Percentiles rank a stretch among this genome's conserved stretches.
phyloP scores from a whole-genome alignment of 345 rosid genomes.

The Adansonia digitata region DNA sequence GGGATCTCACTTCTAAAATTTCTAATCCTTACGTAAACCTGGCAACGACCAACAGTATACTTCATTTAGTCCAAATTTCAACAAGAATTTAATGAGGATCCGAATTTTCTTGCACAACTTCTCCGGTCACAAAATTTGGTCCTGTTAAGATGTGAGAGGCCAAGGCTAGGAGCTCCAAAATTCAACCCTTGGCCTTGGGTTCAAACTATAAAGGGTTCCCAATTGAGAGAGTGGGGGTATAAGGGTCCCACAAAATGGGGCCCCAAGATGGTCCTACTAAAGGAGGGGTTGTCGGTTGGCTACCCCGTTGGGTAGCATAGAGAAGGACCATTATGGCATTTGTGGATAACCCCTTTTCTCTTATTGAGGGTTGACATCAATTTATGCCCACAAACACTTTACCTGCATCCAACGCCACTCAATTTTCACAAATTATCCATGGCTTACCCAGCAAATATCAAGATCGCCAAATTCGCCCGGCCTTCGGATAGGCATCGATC shows the following conservation, averaged over 20 bases:
- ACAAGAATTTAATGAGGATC: slow-evolving; percentile 1
- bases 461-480: slow-evolving; percentile 18
- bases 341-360: slow-evolving; percentile 24
- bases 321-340: slow-evolving; percentile 32
- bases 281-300: slow-evolving; percentile 59
- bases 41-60: no score
- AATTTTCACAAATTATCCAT: slow-evolving; percentile 8
- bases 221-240: slow-evolving; percentile 11
- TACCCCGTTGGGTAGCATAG: slow-evolving; percentile 62
- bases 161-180: not conserved
- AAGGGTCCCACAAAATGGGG: slow-evolving; percentile 32
- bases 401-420: slow-evolving; percentile 10
- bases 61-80: no score
- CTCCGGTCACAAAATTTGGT: not conserved
- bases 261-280: slow-evolving; percentile 31
- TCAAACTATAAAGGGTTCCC: not conserved
- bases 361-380: slow-evolving; percentile 49
- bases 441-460: slow-evolving; percentile 6
- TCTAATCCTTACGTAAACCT: no score
- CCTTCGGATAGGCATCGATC: slow-evolving; percentile 23
- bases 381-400: slow-evolving; percentile 20
- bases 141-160: not conserved
- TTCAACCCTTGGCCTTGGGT: not conserved
- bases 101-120: not conserved
- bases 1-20: no score